These are phyloP conservation scores for Favolaschia claudopus DNA, from an alignment of 768 basidiomycete species.

Conservation along the genomic window DNA sequence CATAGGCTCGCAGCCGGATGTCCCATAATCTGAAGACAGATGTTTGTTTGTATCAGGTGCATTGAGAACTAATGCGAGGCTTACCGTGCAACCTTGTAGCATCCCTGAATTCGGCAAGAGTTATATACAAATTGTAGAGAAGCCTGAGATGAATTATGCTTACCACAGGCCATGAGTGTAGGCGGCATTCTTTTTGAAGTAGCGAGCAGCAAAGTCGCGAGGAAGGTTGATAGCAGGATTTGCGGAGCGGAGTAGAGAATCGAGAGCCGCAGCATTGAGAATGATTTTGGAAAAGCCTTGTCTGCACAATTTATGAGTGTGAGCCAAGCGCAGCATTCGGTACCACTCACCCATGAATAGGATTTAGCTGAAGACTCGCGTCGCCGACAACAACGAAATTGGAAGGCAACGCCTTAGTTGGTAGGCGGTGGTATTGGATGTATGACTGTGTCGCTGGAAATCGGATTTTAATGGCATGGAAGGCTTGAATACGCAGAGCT, in stretches of 20 bases:
- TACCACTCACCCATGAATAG: conserved; percentile 25
- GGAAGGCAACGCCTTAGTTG: conserved; percentile 18
- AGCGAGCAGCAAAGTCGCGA: not conserved
- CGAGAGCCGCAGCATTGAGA: not conserved
- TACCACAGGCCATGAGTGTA: conserved; percentile 17
- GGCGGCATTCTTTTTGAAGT: conserved; percentile 6
- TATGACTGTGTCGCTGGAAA: conserved; percentile 15
- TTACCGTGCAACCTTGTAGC: conserved; percentile 23
- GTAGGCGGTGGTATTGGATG: conserved; percentile 26
- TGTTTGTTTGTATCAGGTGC: not conserved
- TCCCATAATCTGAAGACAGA: conserved; percentile 26
- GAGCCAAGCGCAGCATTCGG: not conserved
- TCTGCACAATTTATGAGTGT: not conserved
- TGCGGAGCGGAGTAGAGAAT: no score
- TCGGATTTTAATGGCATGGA: not conserved
- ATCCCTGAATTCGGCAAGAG: not conserved
- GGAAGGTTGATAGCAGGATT: not conserved
- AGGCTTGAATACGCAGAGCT: no score
- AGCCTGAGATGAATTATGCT: not conserved
- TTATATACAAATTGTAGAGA: not conserved
- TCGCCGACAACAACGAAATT: conserved; percentile 34
- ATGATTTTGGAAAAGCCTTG: conserved; percentile 32
- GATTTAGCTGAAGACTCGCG: conserved; percentile 28
- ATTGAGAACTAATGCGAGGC: not conserved
- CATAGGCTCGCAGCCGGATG: conserved; percentile 15